Percentiles rank a stretch among this genome's conserved stretches.
phyloP scores from a whole-genome alignment of 169 alveolate genomes.

The Cyclospora cayetanensis region DNA sequence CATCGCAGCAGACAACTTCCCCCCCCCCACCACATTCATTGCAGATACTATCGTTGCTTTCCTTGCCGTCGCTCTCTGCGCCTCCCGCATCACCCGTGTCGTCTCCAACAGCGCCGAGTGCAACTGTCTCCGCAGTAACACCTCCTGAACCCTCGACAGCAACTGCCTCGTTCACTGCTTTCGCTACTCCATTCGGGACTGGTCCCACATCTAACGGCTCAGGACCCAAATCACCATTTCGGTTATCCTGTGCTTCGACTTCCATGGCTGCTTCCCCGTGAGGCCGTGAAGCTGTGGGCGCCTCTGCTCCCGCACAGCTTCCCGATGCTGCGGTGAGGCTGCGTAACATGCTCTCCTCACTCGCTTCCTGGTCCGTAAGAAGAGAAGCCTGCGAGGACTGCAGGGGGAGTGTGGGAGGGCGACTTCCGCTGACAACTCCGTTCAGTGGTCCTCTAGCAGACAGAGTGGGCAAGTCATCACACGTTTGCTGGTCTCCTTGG shows the following conservation, averaged over 20 bases:
- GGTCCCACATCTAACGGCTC: slow-evolving; percentile 12
- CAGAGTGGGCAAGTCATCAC: neutral
- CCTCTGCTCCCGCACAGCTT: neutral
- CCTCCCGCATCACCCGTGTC: slow-evolving; percentile 39
- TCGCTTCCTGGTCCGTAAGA: neutral
- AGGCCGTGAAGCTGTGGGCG: neutral
- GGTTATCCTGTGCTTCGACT: slow-evolving; percentile 22
- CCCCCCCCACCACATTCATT: slow-evolving; percentile 81
- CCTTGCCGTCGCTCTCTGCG: slow-evolving; percentile 68
- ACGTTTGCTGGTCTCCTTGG: neutral
- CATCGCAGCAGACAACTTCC: slow-evolving; percentile 80
- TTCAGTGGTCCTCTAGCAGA: neutral
- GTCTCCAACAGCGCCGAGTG: slow-evolving; percentile 11
- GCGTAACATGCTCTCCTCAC: neutral
- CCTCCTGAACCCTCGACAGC: too few species aligned
- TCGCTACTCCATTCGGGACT: neutral
- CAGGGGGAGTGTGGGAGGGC: neutral
- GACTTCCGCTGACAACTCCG: neutral
- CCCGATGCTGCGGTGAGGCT: neutral
- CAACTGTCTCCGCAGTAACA: slow-evolving; percentile 7
- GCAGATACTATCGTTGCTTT: slow-evolving; percentile 76
- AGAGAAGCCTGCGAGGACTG: neutral
- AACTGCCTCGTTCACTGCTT: neutral
- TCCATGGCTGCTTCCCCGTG: neutral
- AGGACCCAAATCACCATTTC: neutral